These are phyloP conservation scores for Phlebiopsis flavidoalba DNA, from an alignment of 768 basidiomycete species.

Conservation along the genomic window DNA sequence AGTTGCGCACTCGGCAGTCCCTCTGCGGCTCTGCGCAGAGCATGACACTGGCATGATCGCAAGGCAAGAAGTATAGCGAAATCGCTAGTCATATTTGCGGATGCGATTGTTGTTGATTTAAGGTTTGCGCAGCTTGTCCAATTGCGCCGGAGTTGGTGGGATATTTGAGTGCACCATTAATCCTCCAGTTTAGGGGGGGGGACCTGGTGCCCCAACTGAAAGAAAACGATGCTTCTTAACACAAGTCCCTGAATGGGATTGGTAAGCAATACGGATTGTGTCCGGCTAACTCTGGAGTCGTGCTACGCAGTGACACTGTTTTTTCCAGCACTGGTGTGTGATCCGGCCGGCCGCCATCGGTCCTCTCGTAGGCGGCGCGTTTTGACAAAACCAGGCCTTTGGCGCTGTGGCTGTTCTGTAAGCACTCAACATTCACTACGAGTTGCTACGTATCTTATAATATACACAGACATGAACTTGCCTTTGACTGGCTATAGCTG, in stretches of 20 bases:
- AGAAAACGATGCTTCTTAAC: slow-evolving; percentile 16
- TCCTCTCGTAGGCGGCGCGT: slow-evolving; percentile 9
- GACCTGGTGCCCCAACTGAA: slow-evolving; percentile 21
- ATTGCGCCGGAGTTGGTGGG: slow-evolving; percentile 19
- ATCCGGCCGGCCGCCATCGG: slow-evolving; percentile 4
- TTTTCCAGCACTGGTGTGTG: neutral
- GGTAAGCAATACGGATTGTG: slow-evolving; percentile 6
- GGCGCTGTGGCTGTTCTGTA: slow-evolving; percentile 29
- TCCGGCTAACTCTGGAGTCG: neutral
- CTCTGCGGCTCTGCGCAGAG: slow-evolving; percentile 31
- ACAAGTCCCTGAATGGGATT: neutral
- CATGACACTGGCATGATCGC: slow-evolving; percentile 37
- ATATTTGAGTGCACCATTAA: slow-evolving; percentile 15
- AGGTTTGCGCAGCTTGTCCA: slow-evolving; percentile 14
- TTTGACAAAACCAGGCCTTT: slow-evolving; percentile 21
- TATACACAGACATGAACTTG: slow-evolving; percentile 18
- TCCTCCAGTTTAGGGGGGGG: slow-evolving; percentile 20
- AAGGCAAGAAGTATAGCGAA: slow-evolving; percentile 24
- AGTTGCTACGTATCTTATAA: neutral
- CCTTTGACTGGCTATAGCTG: slow-evolving; percentile 18
- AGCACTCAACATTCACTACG: too few relatives aligned
- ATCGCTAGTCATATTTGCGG: neutral
- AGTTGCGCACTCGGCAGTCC: slow-evolving; percentile 32
- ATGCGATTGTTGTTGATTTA: neutral
- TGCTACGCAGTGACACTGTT: neutral